Evolutionary conservation across 73 alveolate species (phyloP).

Genomic region (Tetrahymena thermophila): DNA sequence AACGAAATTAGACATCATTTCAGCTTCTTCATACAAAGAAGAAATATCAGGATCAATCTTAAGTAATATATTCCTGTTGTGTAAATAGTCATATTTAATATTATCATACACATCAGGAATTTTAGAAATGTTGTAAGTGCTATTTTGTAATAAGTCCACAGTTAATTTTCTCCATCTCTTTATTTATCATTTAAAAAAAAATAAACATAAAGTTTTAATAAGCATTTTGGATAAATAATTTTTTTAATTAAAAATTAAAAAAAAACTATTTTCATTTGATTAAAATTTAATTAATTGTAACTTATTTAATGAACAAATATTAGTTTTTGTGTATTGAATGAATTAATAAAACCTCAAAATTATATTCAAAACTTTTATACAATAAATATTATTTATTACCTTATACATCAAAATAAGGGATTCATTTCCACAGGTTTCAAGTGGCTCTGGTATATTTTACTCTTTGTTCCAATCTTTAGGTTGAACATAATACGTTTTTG

Average conservation of each 20-base stretch:
- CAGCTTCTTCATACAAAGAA: conserved; percentile 56
- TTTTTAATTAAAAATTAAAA: too few relatives aligned
- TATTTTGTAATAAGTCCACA: conserved; percentile 66
- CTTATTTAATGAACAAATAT: too few relatives aligned
- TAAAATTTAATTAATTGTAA: too few relatives aligned
- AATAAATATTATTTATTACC: background rate
- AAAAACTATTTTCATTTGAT: too few relatives aligned
- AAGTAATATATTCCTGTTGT: conserved; percentile 52
- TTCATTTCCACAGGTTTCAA: background rate
- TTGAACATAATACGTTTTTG: background rate
- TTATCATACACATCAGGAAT: conserved; percentile 90
- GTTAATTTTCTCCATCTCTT: conserved; percentile 85
- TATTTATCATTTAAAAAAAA: background rate
- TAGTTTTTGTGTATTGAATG: background rate
- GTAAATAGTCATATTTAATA: conserved; percentile 83
- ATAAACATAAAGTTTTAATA: too few relatives aligned
- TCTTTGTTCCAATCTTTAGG: background rate
- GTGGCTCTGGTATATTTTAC: background rate
- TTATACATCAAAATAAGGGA: background rate
- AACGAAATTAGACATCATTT: conserved; percentile 57
- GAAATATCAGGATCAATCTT: conserved; percentile 51
- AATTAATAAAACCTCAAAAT: background rate
- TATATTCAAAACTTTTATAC: background rate
- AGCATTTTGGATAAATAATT: too few relatives aligned
- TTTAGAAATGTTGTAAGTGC: conserved; percentile 71